Evolutionary conservation across 2,329 filamentous ascomycete genomes (phyloP).

Genomic region (Apiospora rasikravindrae): DNA sequence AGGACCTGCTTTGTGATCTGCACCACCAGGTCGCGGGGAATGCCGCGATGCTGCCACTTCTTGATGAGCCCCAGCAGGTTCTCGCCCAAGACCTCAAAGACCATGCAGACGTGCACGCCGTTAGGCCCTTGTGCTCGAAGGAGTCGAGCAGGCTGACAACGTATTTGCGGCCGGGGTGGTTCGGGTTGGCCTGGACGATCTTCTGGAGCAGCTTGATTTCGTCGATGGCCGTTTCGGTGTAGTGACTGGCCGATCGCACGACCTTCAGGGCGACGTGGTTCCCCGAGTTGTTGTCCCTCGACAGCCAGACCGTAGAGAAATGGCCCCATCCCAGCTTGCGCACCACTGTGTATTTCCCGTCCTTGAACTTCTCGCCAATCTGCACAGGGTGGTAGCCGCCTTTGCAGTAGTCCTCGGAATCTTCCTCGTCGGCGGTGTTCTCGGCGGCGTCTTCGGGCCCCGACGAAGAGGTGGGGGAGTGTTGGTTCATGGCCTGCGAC

Average conservation of each 20-base stretch:
- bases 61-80: slow-evolving; percentile 95
- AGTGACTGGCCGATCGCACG: slow-evolving; percentile 95
- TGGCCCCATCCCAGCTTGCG: slow-evolving; percentile 98
- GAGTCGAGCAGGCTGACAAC: slow-evolving; percentile 96
- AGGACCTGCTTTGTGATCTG: slow-evolving; percentile 99
- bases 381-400: slow-evolving; percentile 96
- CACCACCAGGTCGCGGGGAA: slow-evolving; percentile 95
- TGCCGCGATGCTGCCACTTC: slow-evolving; percentile 96
- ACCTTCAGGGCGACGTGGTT: slow-evolving; percentile 99
- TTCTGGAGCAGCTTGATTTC: slow-evolving; percentile 98
- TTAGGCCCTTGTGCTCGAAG: slow-evolving; percentile 97
- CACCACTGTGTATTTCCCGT: slow-evolving; percentile 94
- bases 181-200: slow-evolving; percentile 93
- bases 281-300: slow-evolving; percentile 81
- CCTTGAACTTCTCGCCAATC: slow-evolving; percentile 96
- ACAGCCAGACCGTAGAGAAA: slow-evolving; percentile 94
- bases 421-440: slow-evolving; percentile 96
- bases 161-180: slow-evolving; percentile 91
- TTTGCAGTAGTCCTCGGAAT: slow-evolving; percentile 99
- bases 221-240: slow-evolving; percentile 97
- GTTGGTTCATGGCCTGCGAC: slow-evolving; percentile 62
- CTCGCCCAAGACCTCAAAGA: slow-evolving; percentile 96
- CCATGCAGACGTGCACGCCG: slow-evolving; percentile 97
- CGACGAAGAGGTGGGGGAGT: slow-evolving; percentile 78
- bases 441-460: slow-evolving; percentile 85